Percentiles rank a stretch among this genome's conserved stretches.
These are phyloP conservation scores for Solanum sejunctum DNA, from an alignment of 257 asterid species.

Conservation along the genomic window DNA sequence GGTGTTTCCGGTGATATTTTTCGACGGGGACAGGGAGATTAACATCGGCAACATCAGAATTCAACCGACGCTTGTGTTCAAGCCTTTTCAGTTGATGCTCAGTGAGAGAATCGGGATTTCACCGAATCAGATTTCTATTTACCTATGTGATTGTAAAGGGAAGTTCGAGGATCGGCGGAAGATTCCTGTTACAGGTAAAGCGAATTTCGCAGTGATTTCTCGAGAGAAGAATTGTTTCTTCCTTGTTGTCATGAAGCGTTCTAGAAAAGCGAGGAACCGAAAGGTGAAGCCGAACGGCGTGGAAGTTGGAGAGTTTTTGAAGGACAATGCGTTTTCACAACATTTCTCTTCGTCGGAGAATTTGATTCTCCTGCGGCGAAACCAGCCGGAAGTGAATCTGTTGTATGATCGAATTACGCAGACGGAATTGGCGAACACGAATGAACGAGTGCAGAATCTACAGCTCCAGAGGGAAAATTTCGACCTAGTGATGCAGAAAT, in stretches of 20 bases:
- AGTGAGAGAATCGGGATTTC: constrained; percentile 77
- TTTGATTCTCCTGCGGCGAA: constrained; percentile 24
- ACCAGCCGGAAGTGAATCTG: constrained; percentile 16
- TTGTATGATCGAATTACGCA: constrained; percentile 22
- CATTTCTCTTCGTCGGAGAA: background rate
- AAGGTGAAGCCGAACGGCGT: constrained; percentile 24
- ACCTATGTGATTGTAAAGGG: constrained; percentile 29
- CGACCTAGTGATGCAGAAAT: constrained; percentile 20
- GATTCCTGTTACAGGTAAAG: constrained; percentile 59
- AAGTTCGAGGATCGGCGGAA: constrained; percentile 37
- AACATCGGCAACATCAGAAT: constrained; percentile 44
- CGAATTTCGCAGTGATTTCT: constrained; percentile 39
- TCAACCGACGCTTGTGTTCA: constrained; percentile 48
- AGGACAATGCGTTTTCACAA: constrained; percentile 30
- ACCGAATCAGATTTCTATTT: constrained; percentile 77
- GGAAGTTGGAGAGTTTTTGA: constrained; percentile 22
- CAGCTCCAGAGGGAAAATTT: constrained; percentile 24
- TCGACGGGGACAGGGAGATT: constrained; percentile 71
- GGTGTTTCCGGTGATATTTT: constrained; percentile 58
- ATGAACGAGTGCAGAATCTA: constrained; percentile 6
- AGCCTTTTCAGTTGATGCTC: constrained; percentile 63
- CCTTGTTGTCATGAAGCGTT: constrained; percentile 61
- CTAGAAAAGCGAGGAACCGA: constrained; percentile 44
- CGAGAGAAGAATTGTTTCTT: constrained; percentile 46
- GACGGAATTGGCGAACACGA: constrained; percentile 1